Evolutionary conservation across 768 basidiomycete species (phyloP).

Genomic region (Trametes cubensis): DNA sequence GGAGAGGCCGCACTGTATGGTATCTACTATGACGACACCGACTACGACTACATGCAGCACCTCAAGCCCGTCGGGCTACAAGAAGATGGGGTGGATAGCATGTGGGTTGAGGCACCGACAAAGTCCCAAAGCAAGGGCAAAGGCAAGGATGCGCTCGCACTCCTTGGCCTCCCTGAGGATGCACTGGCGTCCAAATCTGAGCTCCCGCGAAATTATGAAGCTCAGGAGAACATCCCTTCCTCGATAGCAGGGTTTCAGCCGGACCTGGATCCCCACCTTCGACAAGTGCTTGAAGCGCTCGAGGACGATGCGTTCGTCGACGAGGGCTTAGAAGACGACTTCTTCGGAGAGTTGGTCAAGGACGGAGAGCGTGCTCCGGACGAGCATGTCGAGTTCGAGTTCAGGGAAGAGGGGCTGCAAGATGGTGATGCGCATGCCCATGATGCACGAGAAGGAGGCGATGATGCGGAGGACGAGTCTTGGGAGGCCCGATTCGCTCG

Average conservation of each 20-base stretch:
- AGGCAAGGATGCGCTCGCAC: conserved; percentile 40
- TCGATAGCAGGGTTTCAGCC: conserved; percentile 90
- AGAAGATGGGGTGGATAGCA: conserved; percentile 80
- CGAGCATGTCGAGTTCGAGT: conserved; percentile 69
- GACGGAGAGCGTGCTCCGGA: conserved; percentile 68
- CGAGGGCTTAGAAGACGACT: conserved; percentile 70
- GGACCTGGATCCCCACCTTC: conserved; percentile 93
- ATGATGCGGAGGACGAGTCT: conserved; percentile 43
- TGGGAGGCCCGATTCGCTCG: conserved; percentile 84
- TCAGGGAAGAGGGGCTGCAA: conserved; percentile 54
- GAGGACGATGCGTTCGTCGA: conserved; percentile 96
- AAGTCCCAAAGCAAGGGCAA: conserved; percentile 46
- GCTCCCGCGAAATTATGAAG: conserved; percentile 73
- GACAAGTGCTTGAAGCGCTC: conserved; percentile 90
- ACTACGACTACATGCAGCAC: conserved; percentile 99
- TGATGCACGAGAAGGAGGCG: conserved; percentile 18
- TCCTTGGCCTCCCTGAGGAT: conserved; percentile 67
- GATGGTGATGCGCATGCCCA: conserved; percentile 34
- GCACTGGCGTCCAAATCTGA: conserved; percentile 73
- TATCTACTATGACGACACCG: conserved; percentile 91
- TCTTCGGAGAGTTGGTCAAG: conserved; percentile 71
- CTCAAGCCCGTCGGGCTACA: conserved; percentile 75
- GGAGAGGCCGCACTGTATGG: conserved; percentile 92
- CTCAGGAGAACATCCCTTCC: conserved; percentile 76
- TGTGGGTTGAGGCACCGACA: conserved; percentile 77